Percentiles rank a stretch among this genome's conserved stretches.
These are phyloP conservation scores for Cladophialophora immunda DNA, from an alignment of 2,329 filamentous ascomycete genomes.

Conservation along the genomic window DNA sequence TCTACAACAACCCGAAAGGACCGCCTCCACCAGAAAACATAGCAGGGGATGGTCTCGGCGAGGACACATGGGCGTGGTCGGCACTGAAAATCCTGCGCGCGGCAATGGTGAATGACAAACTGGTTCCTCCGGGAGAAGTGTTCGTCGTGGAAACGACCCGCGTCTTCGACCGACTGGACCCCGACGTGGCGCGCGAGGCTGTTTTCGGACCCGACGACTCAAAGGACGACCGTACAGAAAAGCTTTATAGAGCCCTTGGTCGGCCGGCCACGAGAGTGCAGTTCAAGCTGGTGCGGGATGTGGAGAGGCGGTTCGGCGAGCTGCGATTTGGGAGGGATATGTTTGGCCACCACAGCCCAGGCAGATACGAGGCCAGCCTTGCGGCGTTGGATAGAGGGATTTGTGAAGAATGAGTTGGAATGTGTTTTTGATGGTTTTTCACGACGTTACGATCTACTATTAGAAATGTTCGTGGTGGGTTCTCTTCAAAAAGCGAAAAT, in stretches of 20 bases:
- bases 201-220: constrained; percentile 57
- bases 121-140: constrained; percentile 79
- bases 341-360: constrained; percentile 79
- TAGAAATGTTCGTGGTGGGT: neutral
- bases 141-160: constrained; percentile 75
- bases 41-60: constrained; percentile 62
- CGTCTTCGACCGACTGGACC: constrained; percentile 70
- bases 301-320: constrained; percentile 74
- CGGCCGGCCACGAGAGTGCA: constrained; percentile 73
- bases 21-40: constrained; percentile 54
- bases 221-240: constrained; percentile 45
- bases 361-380: constrained; percentile 75
- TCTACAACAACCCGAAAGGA: constrained; percentile 41
- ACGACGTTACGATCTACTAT: neutral
- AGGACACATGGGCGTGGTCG: constrained; percentile 73
- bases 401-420: constrained; percentile 49
- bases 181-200: constrained; percentile 45
- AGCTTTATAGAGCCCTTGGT: constrained; percentile 57
- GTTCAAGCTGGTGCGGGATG: constrained; percentile 74
- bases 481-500: neutral
- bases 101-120: constrained; percentile 73
- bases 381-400: constrained; percentile 63
- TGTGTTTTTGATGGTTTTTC: neutral
- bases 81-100: constrained; percentile 72
- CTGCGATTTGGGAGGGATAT: constrained; percentile 76